Conservation (phyloP, 2,329 filamentous ascomycete species). For the Remersonia thermophila region DNA sequence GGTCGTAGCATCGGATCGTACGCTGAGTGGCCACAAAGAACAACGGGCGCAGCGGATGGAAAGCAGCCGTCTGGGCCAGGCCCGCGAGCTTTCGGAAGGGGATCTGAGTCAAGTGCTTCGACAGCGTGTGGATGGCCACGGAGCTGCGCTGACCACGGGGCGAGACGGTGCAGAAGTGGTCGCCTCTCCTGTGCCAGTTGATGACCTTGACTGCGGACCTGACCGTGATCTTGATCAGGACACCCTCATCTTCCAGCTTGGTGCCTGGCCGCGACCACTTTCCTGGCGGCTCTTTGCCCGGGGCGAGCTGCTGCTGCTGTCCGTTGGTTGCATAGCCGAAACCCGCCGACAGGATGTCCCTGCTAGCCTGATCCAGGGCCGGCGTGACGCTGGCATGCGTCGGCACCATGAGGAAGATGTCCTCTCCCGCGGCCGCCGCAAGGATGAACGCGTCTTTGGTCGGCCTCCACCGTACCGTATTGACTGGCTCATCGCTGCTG, state of each 20-base stretch:
- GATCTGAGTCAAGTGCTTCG: conserved; percentile 87
- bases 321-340: conserved; percentile 73
- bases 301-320: conserved; percentile 40
- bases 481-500: conserved; percentile 66
- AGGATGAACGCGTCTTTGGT: conserved; percentile 69
- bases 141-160: conserved; percentile 66
- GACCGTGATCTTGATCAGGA: conserved; percentile 70
- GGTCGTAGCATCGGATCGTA: conserved; percentile 84
- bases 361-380: conserved; percentile 60
- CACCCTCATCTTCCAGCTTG: conserved; percentile 62
- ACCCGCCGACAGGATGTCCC: conserved; percentile 71
- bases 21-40: conserved; percentile 96
- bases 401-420: conserved; percentile 74
- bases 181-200: conserved; percentile 85
- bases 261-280: conserved; percentile 73
- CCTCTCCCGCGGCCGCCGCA: conserved; percentile 72
- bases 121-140: conserved; percentile 87
- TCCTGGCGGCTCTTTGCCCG: conserved; percentile 62
- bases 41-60: conserved; percentile 84
- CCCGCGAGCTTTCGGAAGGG: conserved; percentile 73
- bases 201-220: conserved; percentile 74
- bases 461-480: conserved; percentile 82
- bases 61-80: conserved; percentile 75
- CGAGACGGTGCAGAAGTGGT: conserved; percentile 88
- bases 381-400: conserved; percentile 47